A percentile compares a stretch with the other conserved stretches of the same genome.
These are phyloP conservation scores for Yarrowia keelungensis DNA, from an alignment of 805 yeast species.

Conservation along the genomic window DNA sequence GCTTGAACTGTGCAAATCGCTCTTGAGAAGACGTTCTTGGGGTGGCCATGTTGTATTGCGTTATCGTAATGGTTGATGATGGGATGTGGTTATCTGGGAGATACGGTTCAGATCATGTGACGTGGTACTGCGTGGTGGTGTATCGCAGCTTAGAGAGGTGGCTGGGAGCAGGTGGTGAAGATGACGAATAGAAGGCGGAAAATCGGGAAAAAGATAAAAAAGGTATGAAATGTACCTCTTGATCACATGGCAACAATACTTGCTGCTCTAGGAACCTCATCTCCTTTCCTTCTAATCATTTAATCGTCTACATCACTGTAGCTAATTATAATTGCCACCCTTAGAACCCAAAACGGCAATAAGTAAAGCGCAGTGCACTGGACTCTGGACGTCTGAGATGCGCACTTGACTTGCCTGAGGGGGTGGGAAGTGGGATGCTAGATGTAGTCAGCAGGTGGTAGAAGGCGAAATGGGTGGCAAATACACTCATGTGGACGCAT, in stretches of 20 bases:
- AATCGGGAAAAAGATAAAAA: too few species aligned
- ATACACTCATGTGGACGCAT: too few species aligned
- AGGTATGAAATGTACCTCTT: too few species aligned
- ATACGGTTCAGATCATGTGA: constrained; percentile 37
- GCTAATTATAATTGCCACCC: not conserved
- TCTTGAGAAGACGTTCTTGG: constrained; percentile 47
- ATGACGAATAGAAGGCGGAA: too few species aligned
- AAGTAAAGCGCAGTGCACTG: constrained; percentile 1
- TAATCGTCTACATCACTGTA: not conserved
- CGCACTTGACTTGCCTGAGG: constrained; percentile 10
- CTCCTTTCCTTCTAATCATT: too few species aligned
- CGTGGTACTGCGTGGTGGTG: constrained; percentile 14
- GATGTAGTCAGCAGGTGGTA: too few species aligned
- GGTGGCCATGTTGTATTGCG: constrained; percentile 40
- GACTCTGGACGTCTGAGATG: not conserved
- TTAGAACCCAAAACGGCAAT: constrained; percentile 20
- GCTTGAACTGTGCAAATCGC: constrained; percentile 63
- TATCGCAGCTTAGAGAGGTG: constrained; percentile 7
- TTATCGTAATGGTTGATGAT: constrained; percentile 13
- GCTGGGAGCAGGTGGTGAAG: constrained; percentile 16
- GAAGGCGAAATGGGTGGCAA: too few species aligned
- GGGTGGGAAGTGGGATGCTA: not conserved
- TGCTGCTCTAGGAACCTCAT: too few species aligned
- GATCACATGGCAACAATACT: too few species aligned
- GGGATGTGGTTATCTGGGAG: constrained; percentile 36